Evolutionary conservation across 768 basidiomycete genomes (phyloP).

Genomic region (Sarcomyxa edulis): DNA sequence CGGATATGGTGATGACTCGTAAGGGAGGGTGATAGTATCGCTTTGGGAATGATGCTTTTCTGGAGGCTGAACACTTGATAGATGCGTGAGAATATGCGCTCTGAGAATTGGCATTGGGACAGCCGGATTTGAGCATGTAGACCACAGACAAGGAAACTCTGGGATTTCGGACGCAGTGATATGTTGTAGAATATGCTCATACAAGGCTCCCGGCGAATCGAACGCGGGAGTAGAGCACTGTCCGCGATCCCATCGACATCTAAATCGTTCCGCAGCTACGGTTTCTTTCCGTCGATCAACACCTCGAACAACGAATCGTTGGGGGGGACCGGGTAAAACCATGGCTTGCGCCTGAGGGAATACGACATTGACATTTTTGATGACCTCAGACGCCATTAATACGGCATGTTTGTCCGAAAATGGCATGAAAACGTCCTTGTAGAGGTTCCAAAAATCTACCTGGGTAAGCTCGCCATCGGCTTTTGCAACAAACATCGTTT

Average conservation of each 20-base stretch:
- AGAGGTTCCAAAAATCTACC: conserved; percentile 93
- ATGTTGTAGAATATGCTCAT: conserved; percentile 64
- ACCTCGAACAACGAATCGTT: conserved; percentile 84
- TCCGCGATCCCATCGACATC: conserved; percentile 72
- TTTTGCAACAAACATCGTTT: conserved; percentile 74
- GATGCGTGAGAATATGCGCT: conserved; percentile 72
- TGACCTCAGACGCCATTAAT: conserved; percentile 86
- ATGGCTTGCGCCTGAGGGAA: conserved; percentile 86
- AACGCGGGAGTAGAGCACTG: conserved; percentile 46
- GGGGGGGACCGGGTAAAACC: conserved; percentile 68
- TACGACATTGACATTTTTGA: conserved; percentile 84
- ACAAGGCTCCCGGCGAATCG: conserved; percentile 56
- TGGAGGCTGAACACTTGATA: conserved; percentile 53
- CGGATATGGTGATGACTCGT: conserved; percentile 50
- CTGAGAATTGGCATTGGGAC: conserved; percentile 49
- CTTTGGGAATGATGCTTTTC: conserved; percentile 66
- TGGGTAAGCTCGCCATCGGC: conserved; percentile 83
- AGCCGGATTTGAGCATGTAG: conserved; percentile 47
- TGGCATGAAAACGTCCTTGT: conserved; percentile 76
- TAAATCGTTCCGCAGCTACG: conserved; percentile 55
- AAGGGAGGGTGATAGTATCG: conserved; percentile 66
- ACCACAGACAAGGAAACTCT: conserved; percentile 65
- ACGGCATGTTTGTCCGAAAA: conserved; percentile 52
- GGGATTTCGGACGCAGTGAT: conserved; percentile 37
- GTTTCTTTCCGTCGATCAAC: conserved; percentile 65